These are phyloP conservation scores for Fusarium subglutinans DNA, from an alignment of 2,329 filamentous ascomycete genomes.

Conservation along the genomic window DNA sequence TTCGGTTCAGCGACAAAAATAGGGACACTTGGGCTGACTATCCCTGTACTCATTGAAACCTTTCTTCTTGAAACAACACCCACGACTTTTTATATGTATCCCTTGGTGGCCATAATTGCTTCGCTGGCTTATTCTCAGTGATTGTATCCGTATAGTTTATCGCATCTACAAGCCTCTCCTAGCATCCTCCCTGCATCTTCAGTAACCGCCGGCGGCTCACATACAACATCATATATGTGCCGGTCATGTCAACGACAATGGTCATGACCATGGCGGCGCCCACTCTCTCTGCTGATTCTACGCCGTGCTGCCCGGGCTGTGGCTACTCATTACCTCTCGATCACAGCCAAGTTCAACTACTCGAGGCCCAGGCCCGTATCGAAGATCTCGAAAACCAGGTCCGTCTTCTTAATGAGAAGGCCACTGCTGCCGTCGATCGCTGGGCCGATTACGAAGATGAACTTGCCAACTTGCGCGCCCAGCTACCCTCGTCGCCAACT, in stretches of 20 bases:
- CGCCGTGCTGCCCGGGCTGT: slow-evolving; percentile 61
- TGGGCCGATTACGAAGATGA: slow-evolving; percentile 86
- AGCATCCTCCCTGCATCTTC: background rate
- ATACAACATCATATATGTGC: slow-evolving; percentile 6
- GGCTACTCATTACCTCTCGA: slow-evolving; percentile 54
- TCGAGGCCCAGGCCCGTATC: slow-evolving; percentile 68
- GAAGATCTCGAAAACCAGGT: slow-evolving; percentile 77
- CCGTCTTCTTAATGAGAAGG: slow-evolving; percentile 74
- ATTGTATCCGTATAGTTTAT: background rate
- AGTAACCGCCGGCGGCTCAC: background rate
- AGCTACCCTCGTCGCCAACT: slow-evolving; percentile 38
- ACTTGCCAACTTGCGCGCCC: slow-evolving; percentile 66
- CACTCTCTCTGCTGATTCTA: slow-evolving; percentile 35
- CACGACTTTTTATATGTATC: slow-evolving; percentile 12
- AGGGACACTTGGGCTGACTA: slow-evolving; percentile 24
- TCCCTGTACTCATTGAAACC: slow-evolving; percentile 20
- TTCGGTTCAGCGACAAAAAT: slow-evolving; percentile 31
- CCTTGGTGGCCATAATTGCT: slow-evolving; percentile 1
- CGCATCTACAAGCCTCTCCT: background rate
- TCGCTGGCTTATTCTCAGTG: background rate
- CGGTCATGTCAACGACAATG: slow-evolving; percentile 44
- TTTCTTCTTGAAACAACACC: slow-evolving; percentile 22
- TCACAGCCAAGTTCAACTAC: slow-evolving; percentile 55
- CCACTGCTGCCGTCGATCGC: slow-evolving; percentile 69
- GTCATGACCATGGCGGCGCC: slow-evolving; percentile 49